Base-by-base conservation (phyloP, 2,329 filamentous ascomycete species). In the Trichoderma cornu-damae region DNA sequence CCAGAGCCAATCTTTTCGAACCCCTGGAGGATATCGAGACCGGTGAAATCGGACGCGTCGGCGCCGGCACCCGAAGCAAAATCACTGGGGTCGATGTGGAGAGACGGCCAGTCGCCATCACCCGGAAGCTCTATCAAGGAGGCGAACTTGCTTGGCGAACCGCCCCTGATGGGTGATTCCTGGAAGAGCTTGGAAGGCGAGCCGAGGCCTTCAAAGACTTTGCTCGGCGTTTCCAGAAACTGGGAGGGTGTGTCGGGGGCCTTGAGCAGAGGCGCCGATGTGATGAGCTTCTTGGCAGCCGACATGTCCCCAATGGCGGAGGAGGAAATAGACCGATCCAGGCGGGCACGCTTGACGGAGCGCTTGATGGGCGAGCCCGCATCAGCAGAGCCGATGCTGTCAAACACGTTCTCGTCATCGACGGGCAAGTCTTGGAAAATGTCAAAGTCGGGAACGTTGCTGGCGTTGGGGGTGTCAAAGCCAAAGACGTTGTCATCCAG, bases 1-100 rank as follows among this genome's bases (percentile, higher is more conserved):
- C 68, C 75, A 44, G 76, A 74, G 46, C 87, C 87, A 67, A 91
- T 90, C 73, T 86, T 88, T 68, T 87, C 83, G 65, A 90, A 91
- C 8, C 87, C 87, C 66, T 89, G 85, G 44, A 88, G 79, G 62
- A 91, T 86, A 65, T 91, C 88, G 50, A 90, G 79, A 1, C 80
- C 83, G 12, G 80, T 72, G 59, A 76, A 77, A 42, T 86, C 83
- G 58, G 82, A 77, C 3, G 75, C 74, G 34, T 84, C 79, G 0
- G 76, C 63, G 12, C 82, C 80, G 6, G 82, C 78, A 43, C 76
- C 64, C 1, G 68, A 65, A 37, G 69, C 67, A 63, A 76, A 77
- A 4, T 80, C 77, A 12, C 70, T 66, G 6, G 67, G 47, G 49
- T 73, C 72, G 26, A 73, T 66, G 34, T 67, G 64, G 18, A 73